A percentile compares a stretch with the other conserved stretches of the same genome.
These are phyloP conservation scores for Hymenoscyphus infarciens DNA, from an alignment of 2,329 filamentous ascomycete genomes.

Conservation along the genomic window DNA sequence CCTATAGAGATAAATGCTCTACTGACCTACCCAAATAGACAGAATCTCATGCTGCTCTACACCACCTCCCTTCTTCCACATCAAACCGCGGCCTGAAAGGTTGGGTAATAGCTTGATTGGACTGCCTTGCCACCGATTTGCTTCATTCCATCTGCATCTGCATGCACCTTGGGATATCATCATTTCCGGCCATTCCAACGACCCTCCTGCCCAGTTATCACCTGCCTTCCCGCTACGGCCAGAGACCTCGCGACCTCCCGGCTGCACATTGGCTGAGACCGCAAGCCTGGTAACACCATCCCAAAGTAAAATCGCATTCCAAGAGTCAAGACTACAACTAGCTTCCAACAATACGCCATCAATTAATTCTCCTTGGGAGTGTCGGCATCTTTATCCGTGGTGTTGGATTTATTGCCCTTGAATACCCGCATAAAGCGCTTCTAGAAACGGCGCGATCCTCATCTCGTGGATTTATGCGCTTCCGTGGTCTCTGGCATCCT, in stretches of 20 bases:
- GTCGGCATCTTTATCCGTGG: background rate
- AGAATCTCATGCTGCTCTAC: background rate
- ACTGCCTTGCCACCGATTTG: background rate
- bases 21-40: background rate
- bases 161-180: background rate
- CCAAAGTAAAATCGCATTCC: background rate
- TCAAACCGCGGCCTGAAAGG: background rate
- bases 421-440: conserved; percentile 2
- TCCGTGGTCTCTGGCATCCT: background rate
- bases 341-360: background rate
- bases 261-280: conserved; percentile 1
- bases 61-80: background rate
- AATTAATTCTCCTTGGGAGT: background rate
- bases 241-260: background rate
- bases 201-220: background rate
- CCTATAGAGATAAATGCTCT: background rate
- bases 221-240: background rate
- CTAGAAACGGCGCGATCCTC: conserved; percentile 2
- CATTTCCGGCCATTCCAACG: background rate
- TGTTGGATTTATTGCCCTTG: background rate
- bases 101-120: conserved; percentile 1
- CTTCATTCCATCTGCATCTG: background rate
- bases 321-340: too few relatives aligned
- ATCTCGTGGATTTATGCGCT: conserved; percentile 4
- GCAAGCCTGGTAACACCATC: background rate